Base-by-base conservation (phyloP, 1,284 basidiomycete genomes). In the Gastroboletus turbinatus region DNA sequence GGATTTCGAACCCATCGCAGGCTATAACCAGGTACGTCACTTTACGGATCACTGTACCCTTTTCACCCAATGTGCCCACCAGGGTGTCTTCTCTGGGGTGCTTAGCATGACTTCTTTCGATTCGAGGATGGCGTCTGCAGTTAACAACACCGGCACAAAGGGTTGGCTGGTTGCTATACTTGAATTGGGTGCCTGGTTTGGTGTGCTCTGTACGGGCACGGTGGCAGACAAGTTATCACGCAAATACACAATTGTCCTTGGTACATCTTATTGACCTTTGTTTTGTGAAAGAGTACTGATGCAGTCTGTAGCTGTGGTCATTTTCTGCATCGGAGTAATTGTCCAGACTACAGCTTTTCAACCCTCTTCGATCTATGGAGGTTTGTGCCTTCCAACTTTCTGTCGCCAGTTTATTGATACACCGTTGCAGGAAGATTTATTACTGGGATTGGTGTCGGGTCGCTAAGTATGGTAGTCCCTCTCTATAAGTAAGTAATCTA, bases 1-100 rank as follows among this genome's bases (percentile, higher is more conserved):
- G 8, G n/a, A 49, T 33, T 25, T 52, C 27, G 32, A 27, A 46
- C 43, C 48, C 40, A 46, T 30, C 46, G 16, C 57, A 84, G 83
- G 84, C 42, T 87, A 86, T 67, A 86, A 87, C 63, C 83, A 87
- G 73, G 82, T 82, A 58, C 57, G 73, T 64, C 46, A 48, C 29
- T 60, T 32, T 36, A 39, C 49, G n/a, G 0, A 43, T 32, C 23
- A 32, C 10, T 42, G 4, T 14, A 17, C 46, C 19, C 39, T 35
- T 46, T 43, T 46, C 46, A 48, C 35, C 21, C 52, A 43, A 23
- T 35, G 48, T 39, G 42, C 47, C 32, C 51, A 33, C 6, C 60
- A 85, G 82, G 86, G 86, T 61, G 86, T 88, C n/a, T 88, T 88
- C 71, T 88, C 85, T 27, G 82, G 85, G 54, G 85, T 88, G 35